Percentiles rank a stretch among this genome's conserved stretches.
These are phyloP conservation scores for Phytophthora nicotianae DNA, from an alignment of 352 stramenopile species.

Conservation along the genomic window DNA sequence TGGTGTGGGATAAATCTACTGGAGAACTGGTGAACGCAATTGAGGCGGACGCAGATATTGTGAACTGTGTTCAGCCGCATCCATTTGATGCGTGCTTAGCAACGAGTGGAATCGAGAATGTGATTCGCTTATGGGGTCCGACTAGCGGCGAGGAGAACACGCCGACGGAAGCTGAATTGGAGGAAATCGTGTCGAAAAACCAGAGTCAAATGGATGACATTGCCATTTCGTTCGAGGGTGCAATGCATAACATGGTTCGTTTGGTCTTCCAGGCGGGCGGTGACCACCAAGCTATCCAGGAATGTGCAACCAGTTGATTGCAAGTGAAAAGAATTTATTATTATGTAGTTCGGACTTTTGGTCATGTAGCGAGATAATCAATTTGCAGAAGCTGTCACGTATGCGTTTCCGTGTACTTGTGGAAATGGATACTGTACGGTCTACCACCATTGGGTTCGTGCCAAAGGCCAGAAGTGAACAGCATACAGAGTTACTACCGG, in stretches of 20 bases:
- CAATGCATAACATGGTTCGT: slow-evolving; percentile 67
- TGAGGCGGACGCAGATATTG: slow-evolving; percentile 82
- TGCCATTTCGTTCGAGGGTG: slow-evolving; percentile 46
- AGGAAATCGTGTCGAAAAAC: slow-evolving; percentile 60
- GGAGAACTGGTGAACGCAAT: slow-evolving; percentile 85
- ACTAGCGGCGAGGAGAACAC: slow-evolving; percentile 47
- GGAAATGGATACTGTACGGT: too few relatives aligned
- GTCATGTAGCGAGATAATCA: too few relatives aligned
- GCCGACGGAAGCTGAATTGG: slow-evolving; percentile 54
- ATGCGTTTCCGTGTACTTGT: too few relatives aligned
- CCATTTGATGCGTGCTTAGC: slow-evolving; percentile 77
- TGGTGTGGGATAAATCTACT: slow-evolving; percentile 86
- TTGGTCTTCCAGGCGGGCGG: slow-evolving; percentile 67
- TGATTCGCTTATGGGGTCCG: slow-evolving; percentile 81
- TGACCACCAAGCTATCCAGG: slow-evolving; percentile 61
- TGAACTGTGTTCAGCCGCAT: slow-evolving; percentile 91
- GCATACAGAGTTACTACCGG: too few relatives aligned
- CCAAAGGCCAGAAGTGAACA: too few relatives aligned
- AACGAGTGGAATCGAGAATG: slow-evolving; percentile 84
- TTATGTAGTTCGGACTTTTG: not conserved
- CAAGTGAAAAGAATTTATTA: not conserved
- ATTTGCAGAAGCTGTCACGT: too few relatives aligned
- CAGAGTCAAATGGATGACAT: slow-evolving; percentile 71
- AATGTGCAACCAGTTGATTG: slow-evolving; percentile 70
- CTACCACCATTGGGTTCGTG: too few relatives aligned